Evolutionary conservation across 345 rosid genomes (phyloP).

Genomic region (Raphanus sativus): DNA sequence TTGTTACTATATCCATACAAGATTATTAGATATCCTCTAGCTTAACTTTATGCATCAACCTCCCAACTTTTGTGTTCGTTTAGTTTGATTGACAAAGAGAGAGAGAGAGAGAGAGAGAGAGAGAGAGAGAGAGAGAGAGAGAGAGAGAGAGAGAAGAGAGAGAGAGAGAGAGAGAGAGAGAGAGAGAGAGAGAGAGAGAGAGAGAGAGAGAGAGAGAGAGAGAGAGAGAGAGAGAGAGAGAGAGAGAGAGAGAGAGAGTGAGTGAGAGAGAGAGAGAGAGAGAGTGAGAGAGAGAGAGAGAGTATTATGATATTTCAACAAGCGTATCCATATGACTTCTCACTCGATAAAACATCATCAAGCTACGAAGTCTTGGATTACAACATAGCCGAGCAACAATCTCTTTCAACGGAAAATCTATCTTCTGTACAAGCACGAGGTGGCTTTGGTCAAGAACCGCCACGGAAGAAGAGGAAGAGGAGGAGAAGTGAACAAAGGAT

Average conservation of each 20-base stretch:
- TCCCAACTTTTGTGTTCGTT: not conserved
- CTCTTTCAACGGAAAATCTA: not conserved
- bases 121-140: not conserved
- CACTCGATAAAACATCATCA: not conserved
- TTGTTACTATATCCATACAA: not conserved
- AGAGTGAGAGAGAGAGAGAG: no score
- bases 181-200: no score
- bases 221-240: no score
- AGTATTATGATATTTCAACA: slow-evolving; percentile 5
- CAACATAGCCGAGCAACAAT: slow-evolving; percentile 23
- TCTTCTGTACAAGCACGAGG: slow-evolving; percentile 9
- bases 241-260: no score
- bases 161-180: no score
- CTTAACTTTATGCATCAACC: not conserved
- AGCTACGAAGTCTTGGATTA: slow-evolving; percentile 1
- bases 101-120: not conserved
- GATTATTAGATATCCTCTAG: not conserved
- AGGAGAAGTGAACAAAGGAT: slow-evolving; percentile 44
- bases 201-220: no score
- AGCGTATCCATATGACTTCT: not conserved
- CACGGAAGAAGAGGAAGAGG: slow-evolving; percentile 43
- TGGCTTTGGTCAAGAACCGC: not conserved
- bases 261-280: no score
- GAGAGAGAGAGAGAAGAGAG: no score
- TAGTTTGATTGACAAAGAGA: not conserved